A percentile compares a stretch with the other conserved stretches of the same genome.
Evolutionary conservation across 257 asterid species (phyloP).

Genomic region (Penstemon davidsonii): DNA sequence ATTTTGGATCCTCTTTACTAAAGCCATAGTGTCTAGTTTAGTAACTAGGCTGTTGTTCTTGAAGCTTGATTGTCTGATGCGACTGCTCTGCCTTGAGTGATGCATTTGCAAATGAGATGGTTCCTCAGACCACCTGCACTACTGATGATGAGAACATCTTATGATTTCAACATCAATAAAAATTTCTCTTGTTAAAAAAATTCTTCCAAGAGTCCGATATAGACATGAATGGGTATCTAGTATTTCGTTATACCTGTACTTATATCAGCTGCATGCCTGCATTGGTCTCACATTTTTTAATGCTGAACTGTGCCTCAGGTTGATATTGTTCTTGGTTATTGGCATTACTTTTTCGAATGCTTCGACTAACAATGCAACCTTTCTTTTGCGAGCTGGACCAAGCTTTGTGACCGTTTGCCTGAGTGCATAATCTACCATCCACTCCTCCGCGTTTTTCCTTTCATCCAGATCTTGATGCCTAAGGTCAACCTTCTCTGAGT

Average conservation of each 20-base stretch:
- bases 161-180: conserved; percentile 1
- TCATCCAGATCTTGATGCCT: conserved; percentile 76
- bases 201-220: not conserved
- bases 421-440: conserved; percentile 89
- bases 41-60: conserved; percentile 12
- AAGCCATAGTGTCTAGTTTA: not conserved
- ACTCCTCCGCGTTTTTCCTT: conserved; percentile 69
- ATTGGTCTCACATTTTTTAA: conserved; percentile 44
- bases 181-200: not conserved
- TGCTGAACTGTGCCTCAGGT: conserved; percentile 32
- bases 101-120: not conserved
- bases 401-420: conserved; percentile 72
- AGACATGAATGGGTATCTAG: not conserved
- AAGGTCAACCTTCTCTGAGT: conserved; percentile 77
- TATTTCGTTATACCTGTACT: conserved; percentile 29
- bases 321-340: conserved; percentile 41
- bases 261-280: conserved; percentile 70
- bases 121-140: conserved; percentile 16
- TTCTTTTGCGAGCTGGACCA: conserved; percentile 73
- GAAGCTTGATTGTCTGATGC: conserved; percentile 2
- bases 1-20: not conserved
- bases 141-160: conserved; percentile 1
- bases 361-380: conserved; percentile 76
- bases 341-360: conserved; percentile 86
- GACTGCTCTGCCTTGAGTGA: not conserved